Percentiles rank a stretch among this genome's conserved stretches.
These are phyloP conservation scores for Gracilaria domingensis DNA, from an alignment of 23 red algal genomes.

Conservation along the genomic window DNA sequence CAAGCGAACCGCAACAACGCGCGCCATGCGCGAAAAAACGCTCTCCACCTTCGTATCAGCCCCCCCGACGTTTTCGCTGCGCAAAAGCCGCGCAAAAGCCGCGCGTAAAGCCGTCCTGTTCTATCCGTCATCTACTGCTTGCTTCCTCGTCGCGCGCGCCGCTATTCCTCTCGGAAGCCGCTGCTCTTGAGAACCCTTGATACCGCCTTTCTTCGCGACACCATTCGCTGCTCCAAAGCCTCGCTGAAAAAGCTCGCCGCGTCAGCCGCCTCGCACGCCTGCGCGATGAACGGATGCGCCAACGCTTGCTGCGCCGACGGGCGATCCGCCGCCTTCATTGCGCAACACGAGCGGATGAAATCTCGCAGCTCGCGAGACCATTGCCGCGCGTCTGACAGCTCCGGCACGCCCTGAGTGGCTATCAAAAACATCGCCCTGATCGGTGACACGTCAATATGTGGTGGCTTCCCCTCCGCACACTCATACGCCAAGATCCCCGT, in stretches of 20 bases:
- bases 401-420: conserved; percentile 84
- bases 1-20: neutral
- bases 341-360: conserved; percentile 42
- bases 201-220: neutral
- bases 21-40: neutral
- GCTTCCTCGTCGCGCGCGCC: too few species aligned
- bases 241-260: conserved; percentile 52
- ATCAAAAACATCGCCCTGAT: conserved; percentile 97
- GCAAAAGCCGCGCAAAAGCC: too few species aligned
- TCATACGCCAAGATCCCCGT: conserved; percentile 86
- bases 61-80: too few species aligned
- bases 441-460: conserved; percentile 77
- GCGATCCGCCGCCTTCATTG: conserved; percentile 33
- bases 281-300: conserved; percentile 75
- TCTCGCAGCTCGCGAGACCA: conserved; percentile 61
- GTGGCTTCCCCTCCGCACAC: conserved; percentile 90
- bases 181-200: neutral
- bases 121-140: neutral
- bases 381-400: conserved; percentile 18
- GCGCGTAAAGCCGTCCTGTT: neutral
- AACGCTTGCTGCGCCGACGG: conserved; percentile 76
- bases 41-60: neutral
- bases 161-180: neutral
- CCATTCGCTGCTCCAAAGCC: conserved; percentile 22
- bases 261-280: conserved; percentile 42